Conservation (phyloP, 192 early-diverging fungal genomes). For the Backusella luteola region DNA sequence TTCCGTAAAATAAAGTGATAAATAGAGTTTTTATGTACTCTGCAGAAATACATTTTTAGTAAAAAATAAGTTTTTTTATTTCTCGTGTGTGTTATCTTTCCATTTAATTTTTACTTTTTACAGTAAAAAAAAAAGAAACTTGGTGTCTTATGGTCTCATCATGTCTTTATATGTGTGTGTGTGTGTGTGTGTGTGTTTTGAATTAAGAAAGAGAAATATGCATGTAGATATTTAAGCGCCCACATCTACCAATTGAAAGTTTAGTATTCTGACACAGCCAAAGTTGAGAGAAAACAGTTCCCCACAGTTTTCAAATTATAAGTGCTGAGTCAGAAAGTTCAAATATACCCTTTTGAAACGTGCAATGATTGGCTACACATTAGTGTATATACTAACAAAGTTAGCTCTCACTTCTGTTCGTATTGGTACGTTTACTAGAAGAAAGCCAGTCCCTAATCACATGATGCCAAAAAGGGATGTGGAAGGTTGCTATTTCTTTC, state of each 20-base stretch:
- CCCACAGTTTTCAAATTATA: conserved; percentile 1
- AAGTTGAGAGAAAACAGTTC: background rate
- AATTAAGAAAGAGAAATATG: too few relatives aligned
- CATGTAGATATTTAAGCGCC: too few relatives aligned
- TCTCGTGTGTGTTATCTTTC: background rate
- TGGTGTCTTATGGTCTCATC: background rate
- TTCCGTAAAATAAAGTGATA: conserved; percentile 17
- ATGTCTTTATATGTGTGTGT: too few relatives aligned
- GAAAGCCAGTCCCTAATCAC: conserved; percentile 2
- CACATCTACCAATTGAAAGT: background rate
- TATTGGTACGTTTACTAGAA: background rate
- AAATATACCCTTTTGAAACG: background rate
- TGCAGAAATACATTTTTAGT: background rate
- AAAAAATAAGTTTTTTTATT: background rate
- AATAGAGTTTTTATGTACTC: background rate
- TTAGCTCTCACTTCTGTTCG: background rate
- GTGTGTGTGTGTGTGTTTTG: too few relatives aligned
- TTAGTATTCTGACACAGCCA: background rate
- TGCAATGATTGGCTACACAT: background rate
- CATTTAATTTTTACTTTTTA: background rate
- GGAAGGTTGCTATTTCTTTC: background rate
- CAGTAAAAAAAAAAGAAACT: background rate
- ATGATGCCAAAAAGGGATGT: background rate
- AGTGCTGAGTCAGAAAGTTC: background rate
- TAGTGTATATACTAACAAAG: background rate